Conservation (phyloP, 495 filamentous ascomycete species). For the Amniculicola lignicola region DNA sequence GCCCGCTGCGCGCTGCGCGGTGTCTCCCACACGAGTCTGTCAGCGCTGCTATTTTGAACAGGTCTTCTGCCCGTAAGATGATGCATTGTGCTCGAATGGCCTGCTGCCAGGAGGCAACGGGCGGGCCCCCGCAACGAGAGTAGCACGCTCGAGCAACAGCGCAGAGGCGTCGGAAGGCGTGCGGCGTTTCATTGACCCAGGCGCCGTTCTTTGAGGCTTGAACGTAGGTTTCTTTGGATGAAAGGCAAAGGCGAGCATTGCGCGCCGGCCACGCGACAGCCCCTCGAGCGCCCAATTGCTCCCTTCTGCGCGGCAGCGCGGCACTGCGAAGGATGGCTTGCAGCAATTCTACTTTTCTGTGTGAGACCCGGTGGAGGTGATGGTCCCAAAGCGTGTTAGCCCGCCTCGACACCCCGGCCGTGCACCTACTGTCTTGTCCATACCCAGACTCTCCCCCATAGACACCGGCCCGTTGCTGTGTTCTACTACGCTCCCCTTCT, state of each 20-base stretch:
- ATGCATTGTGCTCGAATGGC: not conserved
- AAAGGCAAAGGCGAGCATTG: too few relatives aligned
- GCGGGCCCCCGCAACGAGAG: not conserved
- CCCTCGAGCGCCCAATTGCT: too few relatives aligned
- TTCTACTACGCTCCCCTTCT: not conserved
- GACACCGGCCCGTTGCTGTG: not conserved
- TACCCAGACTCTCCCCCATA: too few relatives aligned
- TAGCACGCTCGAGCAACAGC: not conserved
- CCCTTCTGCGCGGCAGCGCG: too few relatives aligned
- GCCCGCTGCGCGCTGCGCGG: not conserved
- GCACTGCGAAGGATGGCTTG: too few relatives aligned
- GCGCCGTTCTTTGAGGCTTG: not conserved
- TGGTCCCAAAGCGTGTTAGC: not conserved
- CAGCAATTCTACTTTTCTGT: too few relatives aligned
- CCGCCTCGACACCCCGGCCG: not conserved
- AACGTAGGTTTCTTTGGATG: too few relatives aligned
- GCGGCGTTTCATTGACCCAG: not conserved
- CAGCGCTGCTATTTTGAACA: conserved; percentile 13
- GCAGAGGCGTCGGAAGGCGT: not conserved
- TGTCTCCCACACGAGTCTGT: not conserved
- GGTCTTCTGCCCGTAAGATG: too few relatives aligned
- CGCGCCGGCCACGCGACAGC: too few relatives aligned
- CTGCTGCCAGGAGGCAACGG: not conserved
- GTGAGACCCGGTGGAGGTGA: too few relatives aligned
- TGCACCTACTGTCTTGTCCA: too few relatives aligned